Evolutionary conservation across 2,329 filamentous ascomycete genomes (phyloP), one percentile per base, ranked within the genome.

Genomic region (Epicoccum sorghinum): DNA sequence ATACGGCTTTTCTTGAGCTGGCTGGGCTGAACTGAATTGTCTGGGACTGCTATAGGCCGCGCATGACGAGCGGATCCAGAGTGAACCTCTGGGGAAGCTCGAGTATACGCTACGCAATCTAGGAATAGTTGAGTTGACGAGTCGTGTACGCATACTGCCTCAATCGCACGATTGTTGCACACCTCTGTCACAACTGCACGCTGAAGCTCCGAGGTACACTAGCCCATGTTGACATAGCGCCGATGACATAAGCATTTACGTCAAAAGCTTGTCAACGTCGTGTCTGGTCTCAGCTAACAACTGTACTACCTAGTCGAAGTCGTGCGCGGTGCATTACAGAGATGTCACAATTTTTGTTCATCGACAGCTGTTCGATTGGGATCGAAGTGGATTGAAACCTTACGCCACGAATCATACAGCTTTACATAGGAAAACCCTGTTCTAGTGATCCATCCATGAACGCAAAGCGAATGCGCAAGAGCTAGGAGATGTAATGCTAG

Each of bases 1-100:
- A 79, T 89, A 97, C 7, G 93, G 92, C 79, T 98, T 98, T 57
- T 60, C 51, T 7, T 62, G 22, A n/a, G 59, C 22, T 13, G 62
- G 30, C 49, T 65, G 59, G 10, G 65, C 61, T 39, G 67, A 60
- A 27, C 60, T 43, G 40, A 54, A 58, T 29, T 60, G 65, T 44
- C 41, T 58, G 42, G 47, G 58, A 18, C 41, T 55, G 52, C 59
- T 60, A 37, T 50, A 58, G 33, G 54, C 44, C 35, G 58, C 60
- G 41, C 66, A 72, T 48, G 64, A 58, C 18, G 51, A 58, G 43
- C 62, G 70, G 27, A 58, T 54, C 72, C 68, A 72, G 32, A 59
- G 47, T 7, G 58, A 54, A 12, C 41, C 59, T 40, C 47, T 58
- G 40, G 44, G 46, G 29, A 61, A 47, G 33, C 49, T 55, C 30